Percentiles rank a stretch among this genome's conserved stretches.
phyloP scores from a whole-genome alignment of 495 filamentous ascomycete genomes.

The Podospora australis region DNA sequence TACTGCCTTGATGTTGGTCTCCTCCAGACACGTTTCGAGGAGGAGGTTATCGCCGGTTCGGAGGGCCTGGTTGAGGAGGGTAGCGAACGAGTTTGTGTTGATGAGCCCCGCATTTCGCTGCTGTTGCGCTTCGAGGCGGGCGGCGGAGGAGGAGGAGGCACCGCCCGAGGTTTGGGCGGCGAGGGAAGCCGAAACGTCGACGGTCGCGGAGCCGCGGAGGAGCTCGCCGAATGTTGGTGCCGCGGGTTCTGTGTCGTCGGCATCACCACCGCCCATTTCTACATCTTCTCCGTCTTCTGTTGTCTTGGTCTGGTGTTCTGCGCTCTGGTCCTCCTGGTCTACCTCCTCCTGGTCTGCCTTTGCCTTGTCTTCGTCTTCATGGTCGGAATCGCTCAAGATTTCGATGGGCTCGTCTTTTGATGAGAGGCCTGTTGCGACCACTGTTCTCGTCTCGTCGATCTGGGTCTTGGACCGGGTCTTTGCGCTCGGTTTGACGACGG shows the following conservation, averaged over 20 bases:
- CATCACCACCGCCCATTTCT: conserved; percentile 25
- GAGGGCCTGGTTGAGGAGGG: conserved; percentile 86
- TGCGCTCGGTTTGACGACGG: conserved; percentile 50
- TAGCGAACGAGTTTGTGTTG: conserved; percentile 74
- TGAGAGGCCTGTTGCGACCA: conserved; percentile 43
- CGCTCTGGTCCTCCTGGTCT: not conserved
- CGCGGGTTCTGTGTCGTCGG: conserved; percentile 31
- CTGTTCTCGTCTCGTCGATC: conserved; percentile 69
- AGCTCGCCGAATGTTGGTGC: conserved; percentile 78
- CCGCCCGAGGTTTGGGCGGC: conserved; percentile 31
- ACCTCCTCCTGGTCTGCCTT: conserved; percentile 14
- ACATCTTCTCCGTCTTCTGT: conserved; percentile 8
- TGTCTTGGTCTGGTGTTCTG: not conserved
- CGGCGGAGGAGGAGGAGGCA: conserved; percentile 11
- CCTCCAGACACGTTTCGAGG: conserved; percentile 86
- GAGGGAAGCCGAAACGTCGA: conserved; percentile 67
- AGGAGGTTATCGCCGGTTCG: conserved; percentile 82
- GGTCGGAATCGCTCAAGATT: conserved; percentile 51
- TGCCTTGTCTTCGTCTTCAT: conserved; percentile 31
- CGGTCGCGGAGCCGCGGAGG: conserved; percentile 63
- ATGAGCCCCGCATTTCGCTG: conserved; percentile 44
- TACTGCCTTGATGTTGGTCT: conserved; percentile 64
- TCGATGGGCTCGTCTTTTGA: conserved; percentile 35
- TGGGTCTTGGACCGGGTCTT: conserved; percentile 52
- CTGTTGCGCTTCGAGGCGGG: conserved; percentile 35